A percentile compares a stretch with the other conserved stretches of the same genome.
Conservation (phyloP, 2,329 filamentous ascomycete genomes). For the Exophiala aquamarina region DNA sequence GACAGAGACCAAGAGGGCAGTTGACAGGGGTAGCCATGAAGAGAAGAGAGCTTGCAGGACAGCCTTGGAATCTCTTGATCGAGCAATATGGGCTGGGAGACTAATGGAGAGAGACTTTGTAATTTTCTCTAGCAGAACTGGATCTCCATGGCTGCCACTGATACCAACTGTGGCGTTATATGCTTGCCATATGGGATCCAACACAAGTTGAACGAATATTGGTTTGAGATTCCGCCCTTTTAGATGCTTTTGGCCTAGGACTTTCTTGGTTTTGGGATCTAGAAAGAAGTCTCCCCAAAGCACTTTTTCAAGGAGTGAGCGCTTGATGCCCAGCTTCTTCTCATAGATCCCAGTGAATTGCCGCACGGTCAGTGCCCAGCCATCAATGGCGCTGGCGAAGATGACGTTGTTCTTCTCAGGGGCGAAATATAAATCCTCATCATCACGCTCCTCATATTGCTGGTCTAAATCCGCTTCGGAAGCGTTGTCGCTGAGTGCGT, state of each 20-base stretch:
- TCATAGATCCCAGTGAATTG: conserved; percentile 94
- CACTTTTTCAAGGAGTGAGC: conserved; percentile 83
- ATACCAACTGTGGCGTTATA: conserved; percentile 82
- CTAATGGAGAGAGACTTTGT: conserved; percentile 85
- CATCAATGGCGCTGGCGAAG: conserved; percentile 94
- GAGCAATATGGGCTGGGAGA: conserved; percentile 78
- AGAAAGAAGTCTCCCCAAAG: conserved; percentile 97
- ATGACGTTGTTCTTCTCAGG: conserved; percentile 99
- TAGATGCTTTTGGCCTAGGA: conserved; percentile 85
- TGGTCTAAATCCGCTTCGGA: conserved; percentile 47
- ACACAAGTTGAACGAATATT: conserved; percentile 94
- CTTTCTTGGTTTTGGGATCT: conserved; percentile 94
- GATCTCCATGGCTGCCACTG: conserved; percentile 79
- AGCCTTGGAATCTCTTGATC: conserved; percentile 79
- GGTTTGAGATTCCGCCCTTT: conserved; percentile 91
- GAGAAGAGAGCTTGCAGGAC: conserved; percentile 85
- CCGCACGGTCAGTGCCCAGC: conserved; percentile 97
- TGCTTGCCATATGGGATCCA: conserved; percentile 94
- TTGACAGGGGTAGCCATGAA: conserved; percentile 88
- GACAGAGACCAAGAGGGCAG: conserved; percentile 87
- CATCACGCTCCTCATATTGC: conserved; percentile 84
- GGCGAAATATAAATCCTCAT: conserved; percentile 96
- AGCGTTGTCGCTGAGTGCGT: conserved; percentile 28
- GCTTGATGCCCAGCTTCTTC: conserved; percentile 94
- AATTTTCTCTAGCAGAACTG: conserved; percentile 83